Evolutionary conservation across 345 rosid genomes (phyloP), one percentile per base, ranked within the genome.

Genomic region (Brassica carinata): DNA sequence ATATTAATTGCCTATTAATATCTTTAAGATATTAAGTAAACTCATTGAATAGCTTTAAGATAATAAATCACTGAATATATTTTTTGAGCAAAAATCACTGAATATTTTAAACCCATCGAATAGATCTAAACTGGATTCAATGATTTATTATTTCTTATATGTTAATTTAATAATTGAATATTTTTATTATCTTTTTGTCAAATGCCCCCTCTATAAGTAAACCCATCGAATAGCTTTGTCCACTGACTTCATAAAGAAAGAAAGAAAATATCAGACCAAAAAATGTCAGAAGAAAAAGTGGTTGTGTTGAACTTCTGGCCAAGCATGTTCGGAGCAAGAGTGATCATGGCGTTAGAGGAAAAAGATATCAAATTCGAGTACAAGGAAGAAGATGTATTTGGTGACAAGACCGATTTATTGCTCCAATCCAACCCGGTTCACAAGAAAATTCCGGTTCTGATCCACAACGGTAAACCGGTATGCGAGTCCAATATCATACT

Each of bases 301-400:
- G 74, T 77, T 8, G 81, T 82, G 71, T 53, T 82, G 66, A 77
- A 77, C 66, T 82, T 82, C 53, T 77, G 82, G 84, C 84, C 84
- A 38, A 82, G 84, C 63, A 77, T 77, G 84, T 82, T 72, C n/a
- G 84, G 81, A 66, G 78, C 81, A 69, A 77, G 84, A 77, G 75
- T 77, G 26, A 77, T 67, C 66, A 82, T 82, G 75, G 84, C 84
- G n/a, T 73, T 77, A 73, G 67, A 74, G 5, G 84, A 82, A 75
- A 82, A 77, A 73, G 48, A 64, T 33, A 69, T 77, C 75, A 71
- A 77, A 55, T 82, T 59, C 62, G 84, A 77, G 69, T 82, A 61
- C 76, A 72, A 73, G 74, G 84, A 82, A 69, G 82, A 82, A 73
- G 82, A 82, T 61, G 78, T 73, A 14, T 82, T 82, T 73, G 84